A percentile compares a stretch with the other conserved stretches of the same genome.
Evolutionary conservation across 2,329 filamentous ascomycete genomes (phyloP).

Genomic region (Microdochium trichocladiopsis): DNA sequence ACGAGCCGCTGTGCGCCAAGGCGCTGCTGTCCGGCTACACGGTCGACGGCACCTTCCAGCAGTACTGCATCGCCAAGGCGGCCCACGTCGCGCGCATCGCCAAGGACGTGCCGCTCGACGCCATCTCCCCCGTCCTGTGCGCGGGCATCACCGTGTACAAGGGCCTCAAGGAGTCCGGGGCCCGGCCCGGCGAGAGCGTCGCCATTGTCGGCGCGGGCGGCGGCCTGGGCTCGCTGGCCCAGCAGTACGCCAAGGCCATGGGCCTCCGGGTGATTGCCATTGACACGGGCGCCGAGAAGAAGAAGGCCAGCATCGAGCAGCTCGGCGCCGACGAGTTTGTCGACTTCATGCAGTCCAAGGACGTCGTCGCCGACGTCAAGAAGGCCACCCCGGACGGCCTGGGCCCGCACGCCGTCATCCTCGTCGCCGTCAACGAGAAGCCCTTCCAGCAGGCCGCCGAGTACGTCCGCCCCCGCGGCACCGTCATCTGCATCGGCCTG

Average conservation of each 20-base stretch:
- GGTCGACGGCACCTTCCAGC: constrained; percentile 88
- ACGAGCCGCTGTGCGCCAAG: constrained; percentile 77
- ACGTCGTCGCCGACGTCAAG: constrained; percentile 81
- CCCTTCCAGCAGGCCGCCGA: constrained; percentile 91
- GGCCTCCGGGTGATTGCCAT: constrained; percentile 75
- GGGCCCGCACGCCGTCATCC: constrained; percentile 79
- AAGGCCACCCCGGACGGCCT: constrained; percentile 71
- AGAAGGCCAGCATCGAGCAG: constrained; percentile 52
- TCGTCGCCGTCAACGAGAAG: constrained; percentile 81
- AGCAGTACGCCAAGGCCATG: constrained; percentile 90
- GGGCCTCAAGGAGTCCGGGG: constrained; percentile 78
- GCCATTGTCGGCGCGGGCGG: constrained; percentile 84
- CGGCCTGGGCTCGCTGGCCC: constrained; percentile 67
- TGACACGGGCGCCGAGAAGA: constrained; percentile 78
- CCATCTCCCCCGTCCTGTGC: constrained; percentile 73
- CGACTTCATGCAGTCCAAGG: constrained; percentile 70
- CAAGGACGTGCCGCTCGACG: constrained; percentile 68
- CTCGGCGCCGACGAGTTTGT: constrained; percentile 70
- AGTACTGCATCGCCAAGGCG: constrained; percentile 84
- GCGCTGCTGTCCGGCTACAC: constrained; percentile 82
- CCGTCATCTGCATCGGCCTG: constrained; percentile 83
- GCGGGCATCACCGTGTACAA: constrained; percentile 87
- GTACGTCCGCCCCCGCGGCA: constrained; percentile 78
- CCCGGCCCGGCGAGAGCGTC: constrained; percentile 66
- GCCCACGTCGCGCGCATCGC: constrained; percentile 78